Conservation (phyloP, 2,329 filamentous ascomycete genomes). For the Waltergamsia citrina region DNA sequence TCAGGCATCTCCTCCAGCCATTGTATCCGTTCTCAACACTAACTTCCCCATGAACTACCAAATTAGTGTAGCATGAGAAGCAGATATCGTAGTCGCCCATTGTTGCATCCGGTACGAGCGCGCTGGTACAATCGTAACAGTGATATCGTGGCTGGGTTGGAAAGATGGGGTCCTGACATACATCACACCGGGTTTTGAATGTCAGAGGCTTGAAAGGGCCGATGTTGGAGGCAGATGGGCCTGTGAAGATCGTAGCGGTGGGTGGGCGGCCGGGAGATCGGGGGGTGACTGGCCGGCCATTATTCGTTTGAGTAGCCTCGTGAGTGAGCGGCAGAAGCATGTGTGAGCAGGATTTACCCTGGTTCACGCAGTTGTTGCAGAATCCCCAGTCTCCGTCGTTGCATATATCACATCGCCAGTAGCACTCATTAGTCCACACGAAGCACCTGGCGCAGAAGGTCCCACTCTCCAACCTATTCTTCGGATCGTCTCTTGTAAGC, state of each 20-base stretch:
- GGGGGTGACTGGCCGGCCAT: conserved; percentile 27
- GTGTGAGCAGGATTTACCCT: conserved; percentile 73
- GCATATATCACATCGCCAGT: conserved; percentile 81
- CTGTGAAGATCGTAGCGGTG: conserved; percentile 37
- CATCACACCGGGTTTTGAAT: conserved; percentile 69
- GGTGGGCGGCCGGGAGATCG: conserved; percentile 33
- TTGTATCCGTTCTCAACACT: conserved; percentile 64
- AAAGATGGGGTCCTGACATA: conserved; percentile 65
- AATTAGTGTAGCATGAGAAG: conserved; percentile 61
- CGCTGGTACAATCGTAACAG: conserved; percentile 62
- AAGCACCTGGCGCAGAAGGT: conserved; percentile 76
- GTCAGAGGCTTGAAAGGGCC: conserved; percentile 57
- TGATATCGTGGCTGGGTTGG: conserved; percentile 65
- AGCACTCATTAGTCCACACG: conserved; percentile 69
- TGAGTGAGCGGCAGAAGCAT: conserved; percentile 69
- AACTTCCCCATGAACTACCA: conserved; percentile 56
- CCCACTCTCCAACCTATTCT: conserved; percentile 61
- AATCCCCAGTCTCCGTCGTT: conserved; percentile 95
- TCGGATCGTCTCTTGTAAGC: conserved; percentile 58
- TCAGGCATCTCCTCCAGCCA: conserved; percentile 77
- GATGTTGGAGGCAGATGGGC: conserved; percentile 33
- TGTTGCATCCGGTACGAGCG: conserved; percentile 31
- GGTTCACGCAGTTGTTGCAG: conserved; percentile 80
- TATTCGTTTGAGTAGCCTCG: conserved; percentile 24
- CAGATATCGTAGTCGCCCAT: conserved; percentile 85